A percentile compares a stretch with the other conserved stretches of the same genome.
Conservation (phyloP, 192 early-diverging fungal genomes). For the Chytriomyces hyalinus region DNA sequence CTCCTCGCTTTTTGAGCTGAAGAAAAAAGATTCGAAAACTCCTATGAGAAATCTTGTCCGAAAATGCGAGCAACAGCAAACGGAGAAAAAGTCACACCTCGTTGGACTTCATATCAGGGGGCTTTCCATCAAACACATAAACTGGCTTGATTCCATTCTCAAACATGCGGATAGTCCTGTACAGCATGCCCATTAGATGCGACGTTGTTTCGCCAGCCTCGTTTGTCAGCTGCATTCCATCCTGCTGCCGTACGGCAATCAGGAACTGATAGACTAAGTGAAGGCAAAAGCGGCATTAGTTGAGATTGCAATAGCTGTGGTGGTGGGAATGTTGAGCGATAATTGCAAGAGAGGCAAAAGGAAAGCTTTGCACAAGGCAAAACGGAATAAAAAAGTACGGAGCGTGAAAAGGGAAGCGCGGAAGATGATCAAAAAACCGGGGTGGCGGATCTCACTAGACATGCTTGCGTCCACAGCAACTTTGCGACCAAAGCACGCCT, state of each 20-base stretch:
- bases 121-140: slow-evolving; percentile 99
- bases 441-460: slow-evolving; percentile 49
- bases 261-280: slow-evolving; percentile 89
- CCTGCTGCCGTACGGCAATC: slow-evolving; percentile 86
- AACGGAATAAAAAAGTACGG: too few species aligned
- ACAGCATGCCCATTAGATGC: slow-evolving; percentile 96
- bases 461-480: slow-evolving; percentile 98
- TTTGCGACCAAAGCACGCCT: slow-evolving; percentile 7
- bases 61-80: background rate
- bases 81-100: slow-evolving; percentile 63
- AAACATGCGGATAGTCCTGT: slow-evolving; percentile 94
- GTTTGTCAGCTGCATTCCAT: slow-evolving; percentile 88
- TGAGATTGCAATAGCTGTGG: too few species aligned
- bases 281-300: too few species aligned
- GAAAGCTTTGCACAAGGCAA: too few species aligned
- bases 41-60: background rate
- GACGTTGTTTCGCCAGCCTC: slow-evolving; percentile 91
- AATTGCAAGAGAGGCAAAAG: too few species aligned
- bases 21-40: background rate
- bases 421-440: too few species aligned
- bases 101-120: slow-evolving; percentile 87
- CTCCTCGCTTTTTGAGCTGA: slow-evolving; percentile 56
- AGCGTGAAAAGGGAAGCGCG: too few species aligned
- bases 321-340: too few species aligned
- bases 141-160: slow-evolving; percentile 95